These are phyloP conservation scores for Terfezia claveryi DNA, from an alignment of 495 filamentous ascomycete genomes.

Conservation along the genomic window DNA sequence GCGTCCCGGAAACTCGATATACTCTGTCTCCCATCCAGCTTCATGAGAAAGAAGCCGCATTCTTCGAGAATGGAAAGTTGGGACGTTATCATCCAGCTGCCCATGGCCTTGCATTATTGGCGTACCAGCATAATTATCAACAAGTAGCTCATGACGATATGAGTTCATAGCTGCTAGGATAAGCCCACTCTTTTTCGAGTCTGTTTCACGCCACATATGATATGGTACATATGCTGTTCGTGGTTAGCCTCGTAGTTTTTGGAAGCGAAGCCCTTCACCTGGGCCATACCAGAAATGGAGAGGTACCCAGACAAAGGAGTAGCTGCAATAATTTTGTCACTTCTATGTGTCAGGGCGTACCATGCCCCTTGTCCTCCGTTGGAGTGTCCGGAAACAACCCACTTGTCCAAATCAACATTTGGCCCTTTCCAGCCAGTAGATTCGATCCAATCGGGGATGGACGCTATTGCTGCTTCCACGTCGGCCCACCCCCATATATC, in stretches of 20 bases:
- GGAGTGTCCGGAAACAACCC: slow-evolving; percentile 36
- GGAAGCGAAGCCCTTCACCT: no score
- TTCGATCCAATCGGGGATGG: slow-evolving; percentile 31
- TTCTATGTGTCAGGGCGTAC: slow-evolving; percentile 35
- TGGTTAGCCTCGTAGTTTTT: no score
- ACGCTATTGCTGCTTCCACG: slow-evolving; percentile 30
- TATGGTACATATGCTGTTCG: slow-evolving; percentile 37
- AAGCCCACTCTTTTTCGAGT: slow-evolving; percentile 26
- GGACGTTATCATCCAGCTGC: slow-evolving; percentile 35
- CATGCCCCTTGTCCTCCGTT: slow-evolving; percentile 40
- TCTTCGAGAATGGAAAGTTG: slow-evolving; percentile 33
- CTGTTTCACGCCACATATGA: slow-evolving; percentile 30
- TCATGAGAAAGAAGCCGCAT: slow-evolving; percentile 28
- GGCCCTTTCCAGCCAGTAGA: slow-evolving; percentile 27
- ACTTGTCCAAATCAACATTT: slow-evolving; percentile 25
- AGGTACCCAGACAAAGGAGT: slow-evolving; percentile 36
- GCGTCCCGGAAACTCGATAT: slow-evolving; percentile 28
- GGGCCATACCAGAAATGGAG: slow-evolving; percentile 31
- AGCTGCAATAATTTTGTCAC: slow-evolving; percentile 34
- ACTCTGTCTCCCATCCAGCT: slow-evolving; percentile 23
- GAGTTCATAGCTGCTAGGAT: slow-evolving; percentile 27
- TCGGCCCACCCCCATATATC: slow-evolving; percentile 37
- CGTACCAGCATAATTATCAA: slow-evolving; percentile 30
- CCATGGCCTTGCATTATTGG: slow-evolving; percentile 37
- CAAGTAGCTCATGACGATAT: slow-evolving; percentile 33